Evolutionary conservation across 1,284 basidiomycete species (phyloP), one percentile per base, ranked within the genome.

Genomic region (Leccinum pallidistipes): DNA sequence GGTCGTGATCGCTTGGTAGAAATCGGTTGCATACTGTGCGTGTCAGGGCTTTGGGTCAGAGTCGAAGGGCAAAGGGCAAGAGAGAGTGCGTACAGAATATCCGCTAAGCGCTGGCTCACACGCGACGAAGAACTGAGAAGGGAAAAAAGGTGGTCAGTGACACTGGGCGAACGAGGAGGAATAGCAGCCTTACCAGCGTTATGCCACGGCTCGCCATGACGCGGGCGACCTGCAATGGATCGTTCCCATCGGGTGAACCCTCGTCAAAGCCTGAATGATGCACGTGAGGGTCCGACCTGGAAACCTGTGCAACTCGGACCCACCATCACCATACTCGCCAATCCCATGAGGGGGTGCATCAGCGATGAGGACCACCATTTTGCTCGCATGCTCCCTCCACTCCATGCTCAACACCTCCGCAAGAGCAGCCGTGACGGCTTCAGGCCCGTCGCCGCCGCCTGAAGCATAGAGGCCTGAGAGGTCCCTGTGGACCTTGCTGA

Each of bases 321-420:
- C 38, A 40, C 95, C 95, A 77, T 97, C 95, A 21, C 95, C 95
- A 68, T 95, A 93, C 74, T 94, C 92, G 61, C 92, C 92, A 68
- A 94, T 91, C 1, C 93, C 97, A 78, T 99, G 97, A 31, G 97
- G 95, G 29, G 97, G 97, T 1, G 97, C 97, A 81, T 99, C 97
- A 10, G 97, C 95, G 69, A 98, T 95, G 66, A 96, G 84, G 6
- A 96, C 93, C 55, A 95, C 86, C 92, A 99, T 98, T 80, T 94
- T 97, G 71, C 92, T 95, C 16, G 97, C 94, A 58, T 87, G 78
- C 55, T 84, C 81, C 67, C 97, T 83, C 97, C 97, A 99, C 45
- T 95, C 90, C 86, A 98, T 91, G 60, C 87, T 86, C 66, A 95
- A 74, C 14, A 89, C 90, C 67, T 96, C 95, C 8, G 88, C 88